Evolutionary conservation across 2,329 filamentous ascomycete genomes (phyloP).

Genomic region (Fusarium buxicola): DNA sequence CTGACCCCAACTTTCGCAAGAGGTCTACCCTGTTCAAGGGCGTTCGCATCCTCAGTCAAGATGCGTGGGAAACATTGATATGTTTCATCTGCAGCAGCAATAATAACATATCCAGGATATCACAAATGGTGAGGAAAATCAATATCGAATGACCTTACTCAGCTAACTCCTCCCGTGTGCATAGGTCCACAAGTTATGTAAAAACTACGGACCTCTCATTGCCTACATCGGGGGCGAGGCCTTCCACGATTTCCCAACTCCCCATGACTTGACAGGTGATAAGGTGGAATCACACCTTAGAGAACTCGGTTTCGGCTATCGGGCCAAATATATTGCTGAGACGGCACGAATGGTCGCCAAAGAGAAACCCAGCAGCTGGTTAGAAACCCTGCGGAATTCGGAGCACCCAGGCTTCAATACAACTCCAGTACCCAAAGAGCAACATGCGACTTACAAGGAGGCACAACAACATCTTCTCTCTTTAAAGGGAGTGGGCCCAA

Average conservation of each 20-base stretch:
- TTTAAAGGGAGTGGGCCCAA: slow-evolving; percentile 91
- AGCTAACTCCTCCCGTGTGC: slow-evolving; percentile 6
- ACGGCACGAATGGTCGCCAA: slow-evolving; percentile 81
- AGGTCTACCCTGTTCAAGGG: slow-evolving; percentile 90
- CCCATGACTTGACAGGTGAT: slow-evolving; percentile 76
- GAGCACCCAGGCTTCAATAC: slow-evolving; percentile 70
- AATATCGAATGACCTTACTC: not conserved
- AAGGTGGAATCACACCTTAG: slow-evolving; percentile 85
- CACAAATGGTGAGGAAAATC: slow-evolving; percentile 78
- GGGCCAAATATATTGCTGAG: slow-evolving; percentile 90
- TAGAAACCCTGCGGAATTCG: slow-evolving; percentile 82
- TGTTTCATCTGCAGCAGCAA: slow-evolving; percentile 99
- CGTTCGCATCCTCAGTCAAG: slow-evolving; percentile 91
- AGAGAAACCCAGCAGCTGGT: slow-evolving; percentile 77
- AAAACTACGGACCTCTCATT: slow-evolving; percentile 83
- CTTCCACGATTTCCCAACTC: slow-evolving; percentile 89
- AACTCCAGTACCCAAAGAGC: slow-evolving; percentile 58
- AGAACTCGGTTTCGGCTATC: slow-evolving; percentile 90
- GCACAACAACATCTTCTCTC: slow-evolving; percentile 84
- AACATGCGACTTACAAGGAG: slow-evolving; percentile 73
- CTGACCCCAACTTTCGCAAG: slow-evolving; percentile 88
- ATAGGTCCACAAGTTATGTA: slow-evolving; percentile 85
- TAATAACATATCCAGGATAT: slow-evolving; percentile 96
- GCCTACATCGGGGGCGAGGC: slow-evolving; percentile 74
- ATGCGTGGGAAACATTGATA: slow-evolving; percentile 94